Evolutionary conservation across 116 monocot genomes (phyloP).

Genomic region (Dioscorea cayenensis): DNA sequence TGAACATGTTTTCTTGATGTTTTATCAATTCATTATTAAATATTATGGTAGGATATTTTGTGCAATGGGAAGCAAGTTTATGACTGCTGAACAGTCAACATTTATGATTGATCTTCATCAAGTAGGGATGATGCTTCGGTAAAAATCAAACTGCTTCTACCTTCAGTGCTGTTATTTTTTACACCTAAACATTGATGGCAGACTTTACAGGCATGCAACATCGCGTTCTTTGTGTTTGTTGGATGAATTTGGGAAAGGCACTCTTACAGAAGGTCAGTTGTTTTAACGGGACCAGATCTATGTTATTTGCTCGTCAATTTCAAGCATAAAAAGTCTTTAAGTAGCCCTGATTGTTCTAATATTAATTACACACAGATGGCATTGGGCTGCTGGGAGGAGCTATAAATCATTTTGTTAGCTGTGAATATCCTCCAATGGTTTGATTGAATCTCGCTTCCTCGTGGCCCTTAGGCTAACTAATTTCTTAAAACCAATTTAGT

Average conservation of each 20-base stretch:
- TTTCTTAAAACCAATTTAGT: no score
- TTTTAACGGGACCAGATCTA: background rate
- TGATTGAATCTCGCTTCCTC: background rate
- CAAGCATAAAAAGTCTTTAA: no score
- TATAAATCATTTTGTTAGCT: slow-evolving; percentile 72
- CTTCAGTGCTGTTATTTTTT: background rate
- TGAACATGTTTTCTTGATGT: background rate
- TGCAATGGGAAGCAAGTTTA: slow-evolving; percentile 84
- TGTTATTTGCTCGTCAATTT: background rate
- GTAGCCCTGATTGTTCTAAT: background rate
- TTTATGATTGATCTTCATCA: slow-evolving; percentile 99
- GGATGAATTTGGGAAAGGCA: slow-evolving; percentile 99
- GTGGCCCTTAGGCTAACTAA: no score
- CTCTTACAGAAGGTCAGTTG: slow-evolving; percentile 74
- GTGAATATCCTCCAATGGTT: slow-evolving; percentile 77
- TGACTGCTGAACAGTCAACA: slow-evolving; percentile 85
- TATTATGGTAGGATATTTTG: slow-evolving; percentile 71
- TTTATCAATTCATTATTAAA: background rate
- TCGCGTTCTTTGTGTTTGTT: slow-evolving; percentile 85
- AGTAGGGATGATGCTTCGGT: slow-evolving; percentile 98
- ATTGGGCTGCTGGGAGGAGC: slow-evolving; percentile 92
- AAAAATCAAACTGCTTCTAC: background rate
- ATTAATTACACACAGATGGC: slow-evolving; percentile 55
- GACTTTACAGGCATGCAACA: slow-evolving; percentile 78
- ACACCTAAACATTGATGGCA: background rate